Evolutionary conservation across 1,139 yeast genomes (phyloP).

Genomic region (Kurtzmaniella quercitrusa): DNA sequence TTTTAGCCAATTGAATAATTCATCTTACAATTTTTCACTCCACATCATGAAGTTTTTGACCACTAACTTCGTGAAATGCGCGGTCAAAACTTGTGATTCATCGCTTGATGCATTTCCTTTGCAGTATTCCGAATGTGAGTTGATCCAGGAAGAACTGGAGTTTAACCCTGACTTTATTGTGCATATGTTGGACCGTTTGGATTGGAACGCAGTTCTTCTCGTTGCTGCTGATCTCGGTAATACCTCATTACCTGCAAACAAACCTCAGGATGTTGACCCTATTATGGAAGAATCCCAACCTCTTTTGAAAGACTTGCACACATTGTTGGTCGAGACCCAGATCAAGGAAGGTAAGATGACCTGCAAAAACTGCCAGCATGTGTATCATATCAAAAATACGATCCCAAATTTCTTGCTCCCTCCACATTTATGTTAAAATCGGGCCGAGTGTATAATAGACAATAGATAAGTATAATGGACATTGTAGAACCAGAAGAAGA

Average conservation of each 20-base stretch:
- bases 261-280: slow-evolving; percentile 59
- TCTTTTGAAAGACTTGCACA: slow-evolving; percentile 71
- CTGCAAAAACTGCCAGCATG: slow-evolving; percentile 81
- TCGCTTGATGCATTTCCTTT: slow-evolving; percentile 81
- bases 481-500: not conserved
- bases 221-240: slow-evolving; percentile 81
- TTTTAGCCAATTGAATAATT: not conserved
- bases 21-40: not conserved
- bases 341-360: slow-evolving; percentile 85
- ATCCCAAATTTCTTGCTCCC: slow-evolving; percentile 93
- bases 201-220: slow-evolving; percentile 77
- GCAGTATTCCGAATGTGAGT: slow-evolving; percentile 63
- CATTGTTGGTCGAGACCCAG: slow-evolving; percentile 76
- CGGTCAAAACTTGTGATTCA: slow-evolving; percentile 75
- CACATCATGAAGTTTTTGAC: slow-evolving; percentile 79
- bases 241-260: slow-evolving; percentile 53
- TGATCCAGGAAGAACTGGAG: slow-evolving; percentile 76
- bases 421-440: slow-evolving; percentile 68
- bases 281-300: slow-evolving; percentile 57
- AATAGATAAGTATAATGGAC: not conserved
- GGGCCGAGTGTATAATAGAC: not conserved
- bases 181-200: slow-evolving; percentile 75
- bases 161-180: slow-evolving; percentile 77
- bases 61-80: slow-evolving; percentile 92
- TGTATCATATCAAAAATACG: slow-evolving; percentile 85